Percentiles rank a stretch among this genome's conserved stretches.
Evolutionary conservation across 2,329 filamentous ascomycete species (phyloP).

Genomic region (Venturia pyrina): DNA sequence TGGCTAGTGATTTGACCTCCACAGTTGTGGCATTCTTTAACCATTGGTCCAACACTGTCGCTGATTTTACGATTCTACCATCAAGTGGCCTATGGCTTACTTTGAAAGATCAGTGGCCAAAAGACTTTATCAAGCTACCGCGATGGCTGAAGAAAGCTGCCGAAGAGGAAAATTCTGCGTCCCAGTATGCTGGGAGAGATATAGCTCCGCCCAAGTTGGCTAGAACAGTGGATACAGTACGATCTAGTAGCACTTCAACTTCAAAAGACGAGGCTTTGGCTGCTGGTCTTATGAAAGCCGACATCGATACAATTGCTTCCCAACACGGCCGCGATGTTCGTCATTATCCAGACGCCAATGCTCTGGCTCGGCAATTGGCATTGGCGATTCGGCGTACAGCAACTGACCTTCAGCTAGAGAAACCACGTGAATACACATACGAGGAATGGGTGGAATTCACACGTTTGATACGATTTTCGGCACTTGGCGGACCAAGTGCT

Average conservation of each 20-base stretch:
- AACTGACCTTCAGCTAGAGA: constrained; percentile 1
- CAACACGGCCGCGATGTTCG: not conserved
- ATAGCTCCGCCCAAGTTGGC: not conserved
- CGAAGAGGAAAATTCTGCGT: constrained; percentile 11
- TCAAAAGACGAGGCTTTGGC: not conserved
- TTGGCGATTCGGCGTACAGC: constrained; percentile 10
- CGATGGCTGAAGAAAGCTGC: constrained; percentile 7
- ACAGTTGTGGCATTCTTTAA: constrained; percentile 11
- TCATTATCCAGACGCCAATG: constrained; percentile 6
- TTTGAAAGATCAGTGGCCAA: not conserved
- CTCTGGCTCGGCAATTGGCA: constrained; percentile 9
- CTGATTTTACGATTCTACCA: constrained; percentile 11
- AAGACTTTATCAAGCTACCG: not conserved
- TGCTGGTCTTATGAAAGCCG: not conserved
- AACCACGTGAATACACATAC: constrained; percentile 8
- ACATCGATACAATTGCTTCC: not conserved
- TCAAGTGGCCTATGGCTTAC: constrained; percentile 5
- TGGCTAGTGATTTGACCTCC: constrained; percentile 1
- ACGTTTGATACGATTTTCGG: constrained; percentile 7
- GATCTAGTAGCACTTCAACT: not conserved
- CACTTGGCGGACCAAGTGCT: not conserved
- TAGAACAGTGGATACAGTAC: not conserved
- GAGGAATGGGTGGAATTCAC: constrained; percentile 14
- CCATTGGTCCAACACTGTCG: constrained; percentile 6
- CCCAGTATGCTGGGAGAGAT: constrained; percentile 9